phyloP scores from a whole-genome alignment of 179 eudicot species.

The Drosera spatulata region DNA sequence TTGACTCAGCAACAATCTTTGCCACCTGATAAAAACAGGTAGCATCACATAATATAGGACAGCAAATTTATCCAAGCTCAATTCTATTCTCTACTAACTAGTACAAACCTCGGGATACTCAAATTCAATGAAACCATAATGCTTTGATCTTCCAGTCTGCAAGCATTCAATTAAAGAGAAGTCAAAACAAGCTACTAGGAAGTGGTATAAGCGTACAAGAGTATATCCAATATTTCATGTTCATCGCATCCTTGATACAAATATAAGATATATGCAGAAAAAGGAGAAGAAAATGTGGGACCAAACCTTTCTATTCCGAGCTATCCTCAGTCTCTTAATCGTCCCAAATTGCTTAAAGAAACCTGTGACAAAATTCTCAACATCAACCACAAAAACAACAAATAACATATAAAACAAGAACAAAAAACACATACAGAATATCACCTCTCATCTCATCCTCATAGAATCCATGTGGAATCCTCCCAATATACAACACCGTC shows the following conservation, averaged over 20 bases:
- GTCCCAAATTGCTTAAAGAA: conserved; percentile 79
- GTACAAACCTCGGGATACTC: conserved; percentile 18
- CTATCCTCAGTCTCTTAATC: conserved; percentile 21
- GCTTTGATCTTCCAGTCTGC: conserved; percentile 88
- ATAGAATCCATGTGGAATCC: conserved; percentile 87
- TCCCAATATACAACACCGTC: conserved; percentile 66
- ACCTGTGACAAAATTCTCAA: conserved; percentile 22
- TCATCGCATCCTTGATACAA: no score
- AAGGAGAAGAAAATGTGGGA: background rate
- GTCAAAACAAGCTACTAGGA: background rate
- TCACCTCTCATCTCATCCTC: conserved; percentile 89
- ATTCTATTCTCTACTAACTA: background rate
- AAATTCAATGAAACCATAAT: conserved; percentile 61
- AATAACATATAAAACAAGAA: background rate
- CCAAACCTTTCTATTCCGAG: conserved; percentile 57
- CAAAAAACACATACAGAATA: background rate
- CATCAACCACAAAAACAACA: background rate
- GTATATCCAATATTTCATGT: background rate
- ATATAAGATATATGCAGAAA: background rate
- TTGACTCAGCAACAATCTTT: conserved; percentile 63
- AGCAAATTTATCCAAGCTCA: background rate
- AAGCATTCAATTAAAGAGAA: background rate
- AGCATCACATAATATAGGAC: background rate
- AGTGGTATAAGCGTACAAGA: background rate
- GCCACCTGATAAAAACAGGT: conserved; percentile 35